Evolutionary conservation across 2,329 filamentous ascomycete species (phyloP), one percentile per base, ranked within the genome.

Genomic region (Aspergillus vadensis): DNA sequence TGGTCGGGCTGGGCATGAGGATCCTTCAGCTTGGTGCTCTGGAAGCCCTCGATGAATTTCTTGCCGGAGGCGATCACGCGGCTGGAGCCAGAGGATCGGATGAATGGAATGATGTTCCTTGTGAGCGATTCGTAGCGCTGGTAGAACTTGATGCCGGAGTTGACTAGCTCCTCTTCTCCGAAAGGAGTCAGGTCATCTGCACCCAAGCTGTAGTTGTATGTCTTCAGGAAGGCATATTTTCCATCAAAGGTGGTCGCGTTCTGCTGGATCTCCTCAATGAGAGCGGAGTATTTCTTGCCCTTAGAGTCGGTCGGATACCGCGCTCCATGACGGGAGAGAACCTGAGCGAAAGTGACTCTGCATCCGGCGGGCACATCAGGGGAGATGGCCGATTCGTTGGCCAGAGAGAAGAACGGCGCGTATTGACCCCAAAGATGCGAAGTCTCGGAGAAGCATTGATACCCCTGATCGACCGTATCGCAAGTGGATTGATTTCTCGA

Each of bases 351-450:
- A 2, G 88, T 94, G 67, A 94, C 79, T 12, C 84, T 79, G 77
- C 93, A 97, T n/a, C 80, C 81, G 0, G 79, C 66, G 0, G 92
- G 92, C 0, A 89, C 78, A 7, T 80, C 79, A 6, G 82, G 68
- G 15, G 86, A 80, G 54, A 91, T 85, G 2, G 85, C 80, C 1
- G 89, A 92, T 6, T 87, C 83, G 4, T 65, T 57, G 1, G 63
- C 63, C 0, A 93, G 88, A 1, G 88, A 84, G 76, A 91, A 97
- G 78, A 87, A 96, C 2, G 92, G 91, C 17, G 91, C 90, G 75
- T 97, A 97, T 74, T 94, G 92, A 58, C 92, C 93, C 91, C 92
- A 96, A 58, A 81, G 83, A 66, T 87, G 89, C 1, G 87, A 86
- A 48, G 88, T 82, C 32, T 83, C 73, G 4, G 83, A 76, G 51